Percentiles rank a stretch among this genome's conserved stretches.
Evolutionary conservation across 495 filamentous ascomycete genomes (phyloP).

Genomic region (Hypoxylon perforatum): DNA sequence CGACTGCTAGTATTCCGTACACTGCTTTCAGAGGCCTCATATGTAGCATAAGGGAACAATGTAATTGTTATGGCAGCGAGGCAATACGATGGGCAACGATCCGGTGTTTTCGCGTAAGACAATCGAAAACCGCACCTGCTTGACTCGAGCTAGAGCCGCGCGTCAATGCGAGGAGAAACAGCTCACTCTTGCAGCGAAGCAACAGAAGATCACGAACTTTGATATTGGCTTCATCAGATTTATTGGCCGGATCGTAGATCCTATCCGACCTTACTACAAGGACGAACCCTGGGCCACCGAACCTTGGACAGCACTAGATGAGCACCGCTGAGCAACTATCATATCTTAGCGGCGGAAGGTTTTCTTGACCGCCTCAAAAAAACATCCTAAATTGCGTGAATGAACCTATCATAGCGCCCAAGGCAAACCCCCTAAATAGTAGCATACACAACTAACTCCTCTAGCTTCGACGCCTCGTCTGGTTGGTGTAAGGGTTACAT

Average conservation of each 20-base stretch:
- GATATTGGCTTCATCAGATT: not conserved
- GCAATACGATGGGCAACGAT: no score
- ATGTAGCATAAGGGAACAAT: no score
- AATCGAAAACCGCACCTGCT: no score
- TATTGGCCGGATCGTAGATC: slow-evolving; percentile 9
- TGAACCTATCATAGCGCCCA: not conserved
- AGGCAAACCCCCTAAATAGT: not conserved
- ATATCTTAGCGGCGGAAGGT: not conserved
- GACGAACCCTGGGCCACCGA: slow-evolving; percentile 15
- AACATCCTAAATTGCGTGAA: not conserved
- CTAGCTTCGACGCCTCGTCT: not conserved
- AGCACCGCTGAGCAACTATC: not conserved
- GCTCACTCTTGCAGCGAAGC: not conserved
- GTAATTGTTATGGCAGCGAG: no score
- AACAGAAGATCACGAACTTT: slow-evolving; percentile 9
- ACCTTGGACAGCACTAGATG: not conserved
- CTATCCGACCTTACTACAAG: slow-evolving; percentile 16
- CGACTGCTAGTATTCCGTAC: not conserved
- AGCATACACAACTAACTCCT: not conserved
- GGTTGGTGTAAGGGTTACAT: slow-evolving; percentile 70
- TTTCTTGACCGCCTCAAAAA: not conserved
- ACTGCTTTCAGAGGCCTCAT: not conserved
- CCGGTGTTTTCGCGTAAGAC: no score
- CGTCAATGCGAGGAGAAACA: not conserved
- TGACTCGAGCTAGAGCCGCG: not conserved